Evolutionary conservation across 2,329 filamentous ascomycete genomes (phyloP), one percentile per base, ranked within the genome.

Genomic region (Phaeosphaeriaceae sp.): DNA sequence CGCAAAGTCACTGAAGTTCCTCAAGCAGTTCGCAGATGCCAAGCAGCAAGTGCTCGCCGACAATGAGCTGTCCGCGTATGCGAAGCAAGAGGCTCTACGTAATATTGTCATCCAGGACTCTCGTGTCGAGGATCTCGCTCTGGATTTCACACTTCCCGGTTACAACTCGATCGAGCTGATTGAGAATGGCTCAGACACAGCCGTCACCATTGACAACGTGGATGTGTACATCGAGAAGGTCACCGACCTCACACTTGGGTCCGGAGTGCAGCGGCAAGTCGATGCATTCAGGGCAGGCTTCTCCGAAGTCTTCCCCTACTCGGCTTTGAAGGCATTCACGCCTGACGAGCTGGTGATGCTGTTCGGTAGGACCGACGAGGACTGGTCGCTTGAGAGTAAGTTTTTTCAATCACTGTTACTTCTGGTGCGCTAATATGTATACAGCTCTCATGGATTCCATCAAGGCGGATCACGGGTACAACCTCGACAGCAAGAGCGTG

Each of bases 401-500:
- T 40, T 17, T 84, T 24, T 53, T 21, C 41, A 42, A 15, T 44
- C 41, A 36, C 45, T 22, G 40, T 20, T 1, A 58, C 49, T 42
- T 22, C 17, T 7, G 33, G 7, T 40, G 50, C 71, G 58, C 74
- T 79, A 72, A 78, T 68, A 57, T 36, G 9, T 10, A 67, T 52
- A 2, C 68, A 95, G 92, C 95, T 58, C 87, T 99, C 42, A 96
- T 96, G 87, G 95, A 99, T 74, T 97, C 94, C 0, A 94, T 99
- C 81, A 99, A 99, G 81, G 95, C 95, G 25, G 95, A 99, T 70
- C 95, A 99, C 75, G 95, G 95, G 9, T 99, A 92, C 82, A 99
- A 98, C 70, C 95, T 99, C 87, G 95, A 99, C 75, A 98, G 94
- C 83, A 91, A 90, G 81, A 97, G 91, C 72, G 93, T 99, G 48